These are phyloP conservation scores for Wickerhamomyces sp. DNA, from an alignment of 1,139 yeast genomes.

Conservation along the genomic window DNA sequence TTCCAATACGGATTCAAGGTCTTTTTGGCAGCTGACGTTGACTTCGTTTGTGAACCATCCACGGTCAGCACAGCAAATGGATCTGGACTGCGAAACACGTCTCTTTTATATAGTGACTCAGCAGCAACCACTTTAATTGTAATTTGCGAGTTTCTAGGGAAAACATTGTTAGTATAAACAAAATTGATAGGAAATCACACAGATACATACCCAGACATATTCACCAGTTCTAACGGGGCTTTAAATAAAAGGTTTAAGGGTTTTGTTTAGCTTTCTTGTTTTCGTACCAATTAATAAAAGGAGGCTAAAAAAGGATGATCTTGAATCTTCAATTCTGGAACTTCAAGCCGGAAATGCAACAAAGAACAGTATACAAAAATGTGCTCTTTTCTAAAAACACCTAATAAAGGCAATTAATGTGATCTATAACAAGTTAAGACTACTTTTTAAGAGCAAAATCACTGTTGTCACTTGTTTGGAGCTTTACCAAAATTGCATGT, in stretches of 20 bases:
- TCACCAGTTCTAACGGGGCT: too few relatives aligned
- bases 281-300: background rate
- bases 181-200: background rate
- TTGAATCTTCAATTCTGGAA: background rate
- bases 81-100: slow-evolving; percentile 92
- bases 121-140: slow-evolving; percentile 89
- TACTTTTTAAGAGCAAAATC: too few relatives aligned
- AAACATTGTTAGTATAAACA: background rate
- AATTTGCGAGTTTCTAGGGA: slow-evolving; percentile 26
- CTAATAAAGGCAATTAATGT: too few relatives aligned
- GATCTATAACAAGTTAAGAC: too few relatives aligned
- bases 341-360: background rate
- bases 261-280: too few relatives aligned
- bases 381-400: too few relatives aligned
- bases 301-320: slow-evolving; percentile 1
- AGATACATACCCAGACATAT: slow-evolving; percentile 1
- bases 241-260: too few relatives aligned
- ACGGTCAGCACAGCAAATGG: slow-evolving; percentile 97
- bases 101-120: slow-evolving; percentile 91
- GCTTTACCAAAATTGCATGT: too few relatives aligned
- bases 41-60: slow-evolving; percentile 93
- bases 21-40: slow-evolving; percentile 90
- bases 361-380: too few relatives aligned
- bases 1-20: slow-evolving; percentile 98
- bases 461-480: too few relatives aligned